phyloP scores from a whole-genome alignment of 345 rosid genomes.

The Garcia nutans region DNA sequence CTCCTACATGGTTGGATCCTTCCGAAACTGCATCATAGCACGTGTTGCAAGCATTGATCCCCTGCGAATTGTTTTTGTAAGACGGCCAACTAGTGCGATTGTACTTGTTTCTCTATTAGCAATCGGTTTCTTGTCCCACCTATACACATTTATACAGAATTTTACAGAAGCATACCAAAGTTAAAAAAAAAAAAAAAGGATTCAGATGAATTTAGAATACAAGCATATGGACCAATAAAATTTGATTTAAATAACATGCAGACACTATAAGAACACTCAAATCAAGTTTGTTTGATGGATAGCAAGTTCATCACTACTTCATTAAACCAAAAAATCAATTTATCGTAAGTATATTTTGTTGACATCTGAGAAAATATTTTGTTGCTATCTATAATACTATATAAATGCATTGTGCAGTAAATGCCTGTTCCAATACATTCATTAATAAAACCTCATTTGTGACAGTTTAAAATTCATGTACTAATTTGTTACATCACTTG shows the following conservation, averaged over 20 bases:
- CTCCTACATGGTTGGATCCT: constrained; percentile 49
- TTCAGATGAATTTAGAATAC: no score
- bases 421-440: neutral
- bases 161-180: neutral
- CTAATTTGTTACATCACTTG: neutral
- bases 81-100: constrained; percentile 55
- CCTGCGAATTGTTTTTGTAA: constrained; percentile 58
- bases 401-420: neutral
- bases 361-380: neutral
- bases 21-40: constrained; percentile 90
- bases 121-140: constrained; percentile 94
- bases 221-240: no score
- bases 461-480: neutral
- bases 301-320: no score
- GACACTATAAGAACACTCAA: no score
- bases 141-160: constrained; percentile 18
- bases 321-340: neutral
- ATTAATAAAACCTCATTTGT: neutral
- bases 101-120: constrained; percentile 57
- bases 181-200: neutral
- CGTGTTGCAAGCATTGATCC: constrained; percentile 86
- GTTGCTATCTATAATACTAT: neutral
- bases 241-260: no score
- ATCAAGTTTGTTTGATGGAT: no score
- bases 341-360: neutral